phyloP scores from a whole-genome alignment of 2,329 filamentous ascomycete genomes.

The Scleromitrula shiraiana region DNA sequence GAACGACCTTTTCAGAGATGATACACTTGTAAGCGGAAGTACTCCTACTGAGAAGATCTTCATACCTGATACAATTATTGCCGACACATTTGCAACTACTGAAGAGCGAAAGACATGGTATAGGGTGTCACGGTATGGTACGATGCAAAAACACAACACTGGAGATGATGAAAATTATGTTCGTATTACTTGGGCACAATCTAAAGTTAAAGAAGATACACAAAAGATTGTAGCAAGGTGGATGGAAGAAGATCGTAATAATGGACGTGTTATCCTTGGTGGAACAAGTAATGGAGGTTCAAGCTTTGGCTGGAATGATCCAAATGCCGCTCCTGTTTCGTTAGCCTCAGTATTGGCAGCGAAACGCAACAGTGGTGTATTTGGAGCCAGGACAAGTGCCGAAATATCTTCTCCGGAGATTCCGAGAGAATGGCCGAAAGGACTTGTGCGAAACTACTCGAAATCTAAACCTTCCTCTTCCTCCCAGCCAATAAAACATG shows the following conservation, averaged over 20 bases:
- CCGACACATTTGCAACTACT: constrained; percentile 45
- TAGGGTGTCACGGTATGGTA: constrained; percentile 52
- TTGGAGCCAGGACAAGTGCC: constrained; percentile 2
- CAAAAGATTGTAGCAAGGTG: constrained; percentile 54
- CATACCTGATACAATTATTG: constrained; percentile 22
- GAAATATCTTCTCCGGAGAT: constrained; percentile 13
- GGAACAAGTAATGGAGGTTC: constrained; percentile 39
- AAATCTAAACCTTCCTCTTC: constrained; percentile 17
- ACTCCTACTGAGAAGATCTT: constrained; percentile 21
- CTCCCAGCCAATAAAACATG: constrained; percentile 16
- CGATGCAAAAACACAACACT: constrained; percentile 46
- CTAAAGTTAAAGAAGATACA: constrained; percentile 44
- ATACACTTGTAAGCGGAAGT: constrained; percentile 12
- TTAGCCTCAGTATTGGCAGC: constrained; percentile 30
- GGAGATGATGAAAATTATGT: constrained; percentile 54
- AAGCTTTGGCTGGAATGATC: constrained; percentile 54
- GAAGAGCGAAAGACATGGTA: constrained; percentile 59
- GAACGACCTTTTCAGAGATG: constrained; percentile 24
- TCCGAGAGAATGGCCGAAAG: constrained; percentile 25
- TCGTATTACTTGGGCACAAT: constrained; percentile 49
- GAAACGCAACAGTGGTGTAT: constrained; percentile 16
- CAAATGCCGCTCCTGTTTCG: constrained; percentile 41
- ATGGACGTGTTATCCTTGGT: constrained; percentile 41
- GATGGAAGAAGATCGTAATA: constrained; percentile 57
- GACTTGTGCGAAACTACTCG: constrained; percentile 14